Percentiles rank a stretch among this genome's conserved stretches.
phyloP scores from a whole-genome alignment of 371 early-diverging fungal genomes.

The Lichtheimia ramosa region DNA sequence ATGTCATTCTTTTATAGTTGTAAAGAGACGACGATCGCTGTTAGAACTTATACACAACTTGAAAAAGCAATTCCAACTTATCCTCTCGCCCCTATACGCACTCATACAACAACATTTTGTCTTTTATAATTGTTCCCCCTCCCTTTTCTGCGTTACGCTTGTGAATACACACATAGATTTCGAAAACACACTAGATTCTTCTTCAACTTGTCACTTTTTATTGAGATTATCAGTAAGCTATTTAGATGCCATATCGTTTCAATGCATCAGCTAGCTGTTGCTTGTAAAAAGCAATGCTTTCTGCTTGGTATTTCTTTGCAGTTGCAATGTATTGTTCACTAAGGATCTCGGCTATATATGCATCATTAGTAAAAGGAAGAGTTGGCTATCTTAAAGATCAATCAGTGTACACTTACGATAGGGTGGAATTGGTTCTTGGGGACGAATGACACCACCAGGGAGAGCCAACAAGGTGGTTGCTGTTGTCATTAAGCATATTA shows the following conservation, averaged over 20 bases:
- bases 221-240: not conserved
- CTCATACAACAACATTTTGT: not conserved
- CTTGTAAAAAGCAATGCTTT: conserved; percentile 7
- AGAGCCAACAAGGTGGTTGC: conserved; percentile 14
- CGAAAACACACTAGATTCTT: too few species aligned
- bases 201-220: not conserved
- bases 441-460: conserved; percentile 12
- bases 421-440: conserved; percentile 1
- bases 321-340: not conserved
- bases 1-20: too few species aligned
- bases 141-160: too few species aligned
- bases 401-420: not conserved
- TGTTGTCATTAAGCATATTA: too few species aligned
- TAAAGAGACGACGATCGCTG: too few species aligned
- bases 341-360: not conserved
- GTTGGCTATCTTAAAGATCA: too few species aligned
- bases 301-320: not conserved
- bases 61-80: too few species aligned
- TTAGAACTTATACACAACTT: too few species aligned
- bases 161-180: too few species aligned
- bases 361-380: not conserved
- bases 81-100: not conserved
- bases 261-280: conserved; percentile 11
- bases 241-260: conserved; percentile 11
- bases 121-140: too few species aligned